Conservation (phyloP, 257 asterid genomes). For the Solanum acaule region DNA sequence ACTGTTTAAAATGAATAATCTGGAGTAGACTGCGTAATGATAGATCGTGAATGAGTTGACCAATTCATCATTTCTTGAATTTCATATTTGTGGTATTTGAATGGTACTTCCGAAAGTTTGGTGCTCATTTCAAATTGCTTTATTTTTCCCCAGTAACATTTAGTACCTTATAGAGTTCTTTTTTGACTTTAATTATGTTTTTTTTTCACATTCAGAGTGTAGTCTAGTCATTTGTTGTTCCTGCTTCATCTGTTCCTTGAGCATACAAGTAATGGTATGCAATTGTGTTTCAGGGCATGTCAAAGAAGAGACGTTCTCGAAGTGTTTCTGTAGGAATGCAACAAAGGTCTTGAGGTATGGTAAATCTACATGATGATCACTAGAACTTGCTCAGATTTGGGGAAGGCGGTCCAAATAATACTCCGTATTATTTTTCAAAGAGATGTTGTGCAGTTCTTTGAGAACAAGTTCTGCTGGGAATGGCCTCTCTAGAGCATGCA, state of each 20-base stretch:
- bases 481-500: background rate
- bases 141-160: background rate
- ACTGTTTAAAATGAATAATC: background rate
- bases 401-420: background rate
- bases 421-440: background rate
- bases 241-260: background rate
- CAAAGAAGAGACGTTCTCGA: slow-evolving; percentile 61
- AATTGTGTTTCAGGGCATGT: slow-evolving; percentile 23
- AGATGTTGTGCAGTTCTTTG: background rate
- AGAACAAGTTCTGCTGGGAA: background rate
- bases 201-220: background rate
- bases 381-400: background rate
- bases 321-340: slow-evolving; percentile 51
- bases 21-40: background rate
- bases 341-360: slow-evolving; percentile 32
- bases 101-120: background rate
- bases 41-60: background rate
- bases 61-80: background rate
- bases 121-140: background rate
- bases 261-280: background rate
- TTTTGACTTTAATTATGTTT: background rate
- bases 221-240: background rate
- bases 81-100: background rate
- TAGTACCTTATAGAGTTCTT: background rate
- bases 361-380: background rate